A percentile compares a stretch with the other conserved stretches of the same genome.
Evolutionary conservation across 495 filamentous ascomycete species (phyloP).

Genomic region (Aspergillus avenaceus): DNA sequence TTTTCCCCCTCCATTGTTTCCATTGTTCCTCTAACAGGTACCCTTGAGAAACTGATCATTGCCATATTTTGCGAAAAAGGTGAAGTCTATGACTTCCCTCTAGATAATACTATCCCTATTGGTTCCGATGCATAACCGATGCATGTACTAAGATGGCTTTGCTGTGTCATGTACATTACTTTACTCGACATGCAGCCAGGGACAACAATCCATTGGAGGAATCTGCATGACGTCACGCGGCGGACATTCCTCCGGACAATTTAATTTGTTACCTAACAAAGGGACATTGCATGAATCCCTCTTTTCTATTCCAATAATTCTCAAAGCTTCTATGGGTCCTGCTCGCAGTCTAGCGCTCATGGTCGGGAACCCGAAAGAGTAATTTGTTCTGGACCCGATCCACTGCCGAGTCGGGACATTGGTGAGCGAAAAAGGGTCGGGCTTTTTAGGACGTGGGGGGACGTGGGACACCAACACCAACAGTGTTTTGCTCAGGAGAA

Average conservation of each 20-base stretch:
- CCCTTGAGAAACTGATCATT: too few species aligned
- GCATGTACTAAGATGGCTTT: too few species aligned
- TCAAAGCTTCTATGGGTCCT: not conserved
- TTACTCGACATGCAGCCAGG: not conserved
- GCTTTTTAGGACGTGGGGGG: too few species aligned
- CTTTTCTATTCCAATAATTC: not conserved
- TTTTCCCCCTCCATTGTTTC: too few species aligned
- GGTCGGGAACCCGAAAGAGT: slow-evolving; percentile 1
- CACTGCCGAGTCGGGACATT: too few species aligned
- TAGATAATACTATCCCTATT: not conserved
- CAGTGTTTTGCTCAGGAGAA: too few species aligned
- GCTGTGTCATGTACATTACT: not conserved
- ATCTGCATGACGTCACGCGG: not conserved
- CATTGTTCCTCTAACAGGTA: too few species aligned
- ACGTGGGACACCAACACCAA: not conserved
- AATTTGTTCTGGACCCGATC: not conserved
- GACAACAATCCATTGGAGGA: not conserved
- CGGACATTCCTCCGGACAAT: not conserved
- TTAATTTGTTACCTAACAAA: not conserved
- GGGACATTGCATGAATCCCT: not conserved
- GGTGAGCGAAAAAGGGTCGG: too few species aligned
- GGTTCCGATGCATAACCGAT: too few species aligned
- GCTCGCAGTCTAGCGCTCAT: too few species aligned
- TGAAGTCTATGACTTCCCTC: too few species aligned
- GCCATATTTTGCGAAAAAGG: too few species aligned